Conservation (phyloP, 768 basidiomycete genomes). For the Podaxis carcinomalis region DNA sequence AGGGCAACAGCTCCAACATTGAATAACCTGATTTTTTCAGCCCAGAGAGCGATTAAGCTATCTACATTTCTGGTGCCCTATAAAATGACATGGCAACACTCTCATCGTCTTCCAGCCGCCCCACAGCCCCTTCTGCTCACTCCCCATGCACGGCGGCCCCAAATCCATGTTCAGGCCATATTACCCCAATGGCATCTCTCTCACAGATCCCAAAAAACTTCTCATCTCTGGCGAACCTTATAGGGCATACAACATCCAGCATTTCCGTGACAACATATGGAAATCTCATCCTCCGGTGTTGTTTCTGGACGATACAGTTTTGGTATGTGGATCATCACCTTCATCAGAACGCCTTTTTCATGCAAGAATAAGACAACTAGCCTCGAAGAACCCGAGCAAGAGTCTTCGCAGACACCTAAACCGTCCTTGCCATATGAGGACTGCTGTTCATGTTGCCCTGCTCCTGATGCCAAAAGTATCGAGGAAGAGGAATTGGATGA, state of each 20-base stretch:
- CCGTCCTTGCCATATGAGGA: not conserved
- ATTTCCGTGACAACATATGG: not conserved
- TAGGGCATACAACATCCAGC: not conserved
- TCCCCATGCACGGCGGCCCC: not conserved
- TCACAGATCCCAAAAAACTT: not conserved
- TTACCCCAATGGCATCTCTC: not conserved
- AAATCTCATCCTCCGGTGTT: not conserved
- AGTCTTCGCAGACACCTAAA: not conserved
- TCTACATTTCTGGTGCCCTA: not conserved
- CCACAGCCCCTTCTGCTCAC: not conserved
- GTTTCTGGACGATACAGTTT: not conserved
- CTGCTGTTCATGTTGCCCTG: too few species aligned
- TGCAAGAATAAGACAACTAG: not conserved
- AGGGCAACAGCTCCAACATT: conserved; percentile 10
- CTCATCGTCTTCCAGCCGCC: not conserved
- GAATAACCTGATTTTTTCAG: not conserved
- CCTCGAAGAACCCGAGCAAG: not conserved
- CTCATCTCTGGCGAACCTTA: not conserved
- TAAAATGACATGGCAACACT: not conserved
- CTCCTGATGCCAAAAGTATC: not conserved
- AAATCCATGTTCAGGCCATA: not conserved
- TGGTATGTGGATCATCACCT: not conserved
- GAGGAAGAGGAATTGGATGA: not conserved
- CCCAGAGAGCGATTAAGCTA: conserved; percentile 6
- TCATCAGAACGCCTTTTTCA: not conserved